These are phyloP conservation scores for Diutina sp. DNA, from an alignment of 1,139 yeast species.

Conservation along the genomic window DNA sequence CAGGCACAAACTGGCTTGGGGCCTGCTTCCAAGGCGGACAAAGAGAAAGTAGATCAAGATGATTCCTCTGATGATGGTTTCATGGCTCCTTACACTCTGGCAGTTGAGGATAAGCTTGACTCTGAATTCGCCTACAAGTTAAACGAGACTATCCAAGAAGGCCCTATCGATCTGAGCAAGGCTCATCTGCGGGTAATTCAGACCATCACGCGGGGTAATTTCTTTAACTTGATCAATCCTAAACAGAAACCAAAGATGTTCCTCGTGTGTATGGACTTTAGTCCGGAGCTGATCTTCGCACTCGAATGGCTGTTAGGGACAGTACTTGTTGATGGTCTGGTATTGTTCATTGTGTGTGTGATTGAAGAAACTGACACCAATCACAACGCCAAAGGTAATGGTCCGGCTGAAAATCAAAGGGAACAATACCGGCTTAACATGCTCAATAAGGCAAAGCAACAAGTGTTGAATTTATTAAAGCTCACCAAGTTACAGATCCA, in stretches of 20 bases:
- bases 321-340: constrained; percentile 73
- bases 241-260: constrained; percentile 52
- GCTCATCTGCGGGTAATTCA: constrained; percentile 47
- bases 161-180: constrained; percentile 47
- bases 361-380: constrained; percentile 52
- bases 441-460: constrained; percentile 49
- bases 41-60: background rate
- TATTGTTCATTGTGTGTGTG: constrained; percentile 67
- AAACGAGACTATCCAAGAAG: constrained; percentile 45
- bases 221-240: constrained; percentile 41
- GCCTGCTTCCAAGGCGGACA: constrained; percentile 4
- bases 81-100: constrained; percentile 58
- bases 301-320: constrained; percentile 88
- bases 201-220: constrained; percentile 60
- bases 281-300: constrained; percentile 78
- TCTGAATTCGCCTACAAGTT: constrained; percentile 49
- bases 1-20: constrained; percentile 7
- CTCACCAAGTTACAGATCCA: constrained; percentile 69
- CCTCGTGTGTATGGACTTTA: constrained; percentile 67
- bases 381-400: constrained; percentile 29
- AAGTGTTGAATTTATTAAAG: constrained; percentile 44
- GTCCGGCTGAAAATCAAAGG: constrained; percentile 27
- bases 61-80: constrained; percentile 16
- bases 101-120: constrained; percentile 56
- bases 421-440: constrained; percentile 43